Percentiles rank a stretch among this genome's conserved stretches.
Evolutionary conservation across 164 flowering plant species (phyloP).

Genomic region (Magnolia changhungtana): DNA sequence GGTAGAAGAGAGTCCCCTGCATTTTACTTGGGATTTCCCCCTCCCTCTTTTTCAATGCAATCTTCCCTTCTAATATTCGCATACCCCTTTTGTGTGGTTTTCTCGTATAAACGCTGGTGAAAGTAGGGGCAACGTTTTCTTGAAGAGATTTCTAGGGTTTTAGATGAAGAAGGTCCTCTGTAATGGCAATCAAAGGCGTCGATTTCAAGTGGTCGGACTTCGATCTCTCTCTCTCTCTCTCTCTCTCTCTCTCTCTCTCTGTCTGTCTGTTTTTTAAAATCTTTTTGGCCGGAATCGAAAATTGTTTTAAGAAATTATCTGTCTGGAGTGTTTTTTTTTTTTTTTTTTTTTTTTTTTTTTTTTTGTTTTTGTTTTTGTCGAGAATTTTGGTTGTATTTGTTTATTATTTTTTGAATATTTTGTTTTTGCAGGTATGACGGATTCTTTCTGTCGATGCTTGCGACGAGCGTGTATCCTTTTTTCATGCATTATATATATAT

Average conservation of each 20-base stretch:
- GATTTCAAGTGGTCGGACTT: constrained; percentile 80
- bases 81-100: too few relatives aligned
- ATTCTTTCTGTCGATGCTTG: constrained; percentile 94
- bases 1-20: too few relatives aligned
- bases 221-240: neutral
- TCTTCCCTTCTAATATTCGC: too few relatives aligned
- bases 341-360: neutral
- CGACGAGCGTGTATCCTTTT: constrained; percentile 92
- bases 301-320: neutral
- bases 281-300: neutral
- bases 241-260: neutral
- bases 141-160: constrained; percentile 17
- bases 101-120: too few relatives aligned
- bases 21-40: too few relatives aligned
- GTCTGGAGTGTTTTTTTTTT: neutral
- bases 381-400: neutral
- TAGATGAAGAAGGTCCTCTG: constrained; percentile 11
- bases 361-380: too few relatives aligned
- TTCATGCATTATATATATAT: neutral
- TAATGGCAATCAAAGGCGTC: constrained; percentile 76
- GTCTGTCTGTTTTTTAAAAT: neutral
- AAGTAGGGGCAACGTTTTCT: neutral
- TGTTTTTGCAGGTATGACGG: constrained; percentile 85
- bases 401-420: neutral
- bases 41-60: too few relatives aligned